These are phyloP conservation scores for Termitomyces sp. DNA, from an alignment of 1,284 basidiomycete species.

Conservation along the genomic window DNA sequence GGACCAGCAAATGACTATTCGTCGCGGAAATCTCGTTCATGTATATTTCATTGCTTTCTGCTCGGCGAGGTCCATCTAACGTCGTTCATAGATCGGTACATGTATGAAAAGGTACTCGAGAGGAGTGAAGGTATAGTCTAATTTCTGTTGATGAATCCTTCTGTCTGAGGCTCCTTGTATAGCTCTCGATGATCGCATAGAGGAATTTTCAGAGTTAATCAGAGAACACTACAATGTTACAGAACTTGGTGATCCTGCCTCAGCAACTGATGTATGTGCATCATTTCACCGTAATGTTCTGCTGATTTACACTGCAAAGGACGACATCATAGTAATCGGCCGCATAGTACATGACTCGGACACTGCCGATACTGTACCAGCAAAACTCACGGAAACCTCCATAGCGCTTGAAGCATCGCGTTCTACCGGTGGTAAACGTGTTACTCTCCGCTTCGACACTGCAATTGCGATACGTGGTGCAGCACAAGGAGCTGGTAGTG, in stretches of 20 bases:
- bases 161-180: constrained; percentile 4
- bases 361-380: constrained; percentile 36
- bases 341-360: constrained; percentile 76
- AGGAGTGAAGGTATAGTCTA: constrained; percentile 64
- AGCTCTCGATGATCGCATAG: constrained; percentile 83
- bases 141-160: background rate
- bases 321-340: constrained; percentile 74
- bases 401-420: constrained; percentile 81
- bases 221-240: constrained; percentile 64
- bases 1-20: constrained; percentile 40
- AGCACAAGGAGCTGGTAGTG: constrained; percentile 56
- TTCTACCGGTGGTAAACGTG: constrained; percentile 66
- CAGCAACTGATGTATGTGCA: constrained; percentile 62
- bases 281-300: constrained; percentile 7
- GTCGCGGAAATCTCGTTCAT: constrained; percentile 44
- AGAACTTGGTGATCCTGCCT: constrained; percentile 74
- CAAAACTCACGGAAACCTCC: constrained; percentile 71
- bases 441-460: constrained; percentile 68
- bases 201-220: constrained; percentile 74
- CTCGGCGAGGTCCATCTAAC: background rate
- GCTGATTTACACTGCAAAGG: constrained; percentile 36
- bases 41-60: constrained; percentile 36
- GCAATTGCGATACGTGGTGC: constrained; percentile 65
- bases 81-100: constrained; percentile 69
- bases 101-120: constrained; percentile 86